phyloP scores from a whole-genome alignment of 2,329 filamentous ascomycete species.

The Triangularia verruculosa region DNA sequence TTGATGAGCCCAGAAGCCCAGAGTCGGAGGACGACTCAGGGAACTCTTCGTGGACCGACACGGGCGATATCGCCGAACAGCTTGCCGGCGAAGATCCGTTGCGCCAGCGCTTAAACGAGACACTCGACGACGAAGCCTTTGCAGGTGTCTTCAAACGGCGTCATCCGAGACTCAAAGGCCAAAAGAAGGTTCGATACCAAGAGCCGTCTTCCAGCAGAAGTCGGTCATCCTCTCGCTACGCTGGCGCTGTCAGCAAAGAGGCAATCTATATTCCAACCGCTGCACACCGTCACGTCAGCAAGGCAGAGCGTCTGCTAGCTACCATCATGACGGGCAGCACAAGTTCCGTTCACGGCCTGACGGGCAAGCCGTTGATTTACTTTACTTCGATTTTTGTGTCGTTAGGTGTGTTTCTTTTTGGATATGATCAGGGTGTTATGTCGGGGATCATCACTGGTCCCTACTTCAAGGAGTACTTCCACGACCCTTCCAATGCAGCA shows the following conservation, averaged over 20 bases:
- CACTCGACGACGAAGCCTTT: slow-evolving; percentile 61
- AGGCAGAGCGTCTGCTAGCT: slow-evolving; percentile 68
- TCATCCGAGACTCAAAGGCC: slow-evolving; percentile 38
- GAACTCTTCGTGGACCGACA: slow-evolving; percentile 78
- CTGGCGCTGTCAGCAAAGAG: slow-evolving; percentile 60
- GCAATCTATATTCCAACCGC: slow-evolving; percentile 79
- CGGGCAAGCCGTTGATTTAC: slow-evolving; percentile 91
- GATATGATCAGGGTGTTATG: slow-evolving; percentile 90
- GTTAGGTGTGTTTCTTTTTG: slow-evolving; percentile 82
- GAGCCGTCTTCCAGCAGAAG: slow-evolving; percentile 42
- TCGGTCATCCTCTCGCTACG: slow-evolving; percentile 31
- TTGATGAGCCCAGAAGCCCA: slow-evolving; percentile 45
- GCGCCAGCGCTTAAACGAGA: slow-evolving; percentile 64
- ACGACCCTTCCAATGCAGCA: slow-evolving; percentile 80
- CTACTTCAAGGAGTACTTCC: slow-evolving; percentile 89
- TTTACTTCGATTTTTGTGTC: slow-evolving; percentile 92
- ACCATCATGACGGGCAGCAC: slow-evolving; percentile 82
- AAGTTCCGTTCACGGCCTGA: slow-evolving; percentile 81
- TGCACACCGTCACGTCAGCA: slow-evolving; percentile 59
- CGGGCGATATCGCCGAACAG: slow-evolving; percentile 92
- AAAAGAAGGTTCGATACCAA: slow-evolving; percentile 69
- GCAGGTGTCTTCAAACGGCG: slow-evolving; percentile 48
- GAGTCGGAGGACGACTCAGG: slow-evolving; percentile 62
- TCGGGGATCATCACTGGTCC: slow-evolving; percentile 70
- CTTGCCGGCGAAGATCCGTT: slow-evolving; percentile 80